These are phyloP conservation scores for Aspergillus mulundensis DNA, from an alignment of 495 filamentous ascomycete genomes.

Conservation along the genomic window DNA sequence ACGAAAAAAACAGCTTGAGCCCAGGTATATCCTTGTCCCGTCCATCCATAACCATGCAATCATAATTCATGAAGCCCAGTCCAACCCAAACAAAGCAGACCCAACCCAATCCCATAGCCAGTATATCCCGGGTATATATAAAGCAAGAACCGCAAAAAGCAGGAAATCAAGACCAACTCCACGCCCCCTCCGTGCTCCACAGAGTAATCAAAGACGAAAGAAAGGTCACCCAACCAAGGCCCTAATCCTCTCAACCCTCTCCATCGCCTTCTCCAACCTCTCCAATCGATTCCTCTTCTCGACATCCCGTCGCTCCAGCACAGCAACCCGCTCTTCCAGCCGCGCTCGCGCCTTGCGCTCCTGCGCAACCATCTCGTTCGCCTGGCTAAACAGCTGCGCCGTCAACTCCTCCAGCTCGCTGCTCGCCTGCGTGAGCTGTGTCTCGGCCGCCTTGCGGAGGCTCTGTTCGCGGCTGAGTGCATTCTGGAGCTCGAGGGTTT, in stretches of 20 bases:
- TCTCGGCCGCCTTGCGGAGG: constrained; percentile 71
- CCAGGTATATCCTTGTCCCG: not conserved
- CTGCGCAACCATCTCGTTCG: constrained; percentile 94
- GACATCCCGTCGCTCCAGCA: constrained; percentile 64
- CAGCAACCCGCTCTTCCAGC: constrained; percentile 69
- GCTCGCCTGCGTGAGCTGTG: constrained; percentile 62
- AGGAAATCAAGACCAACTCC: not conserved
- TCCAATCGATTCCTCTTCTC: constrained; percentile 72
- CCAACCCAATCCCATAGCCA: not conserved
- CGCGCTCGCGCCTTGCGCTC: constrained; percentile 76
- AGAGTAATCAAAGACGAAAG: constrained; percentile 8
- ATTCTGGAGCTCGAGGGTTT: constrained; percentile 60
- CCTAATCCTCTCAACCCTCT: constrained; percentile 69
- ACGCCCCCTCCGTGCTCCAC: not conserved
- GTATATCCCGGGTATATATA: not conserved
- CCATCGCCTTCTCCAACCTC: constrained; percentile 71
- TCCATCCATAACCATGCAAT: constrained; percentile 6
- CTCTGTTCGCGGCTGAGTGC: constrained; percentile 66
- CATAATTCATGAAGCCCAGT: constrained; percentile 1
- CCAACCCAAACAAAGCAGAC: not conserved
- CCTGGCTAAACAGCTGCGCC: constrained; percentile 81
- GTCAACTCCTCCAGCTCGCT: constrained; percentile 87
- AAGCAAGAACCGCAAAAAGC: not conserved
- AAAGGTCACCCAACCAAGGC: constrained; percentile 54
- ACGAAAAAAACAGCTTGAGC: not conserved